phyloP scores from a whole-genome alignment of 768 basidiomycete genomes.

The Boletus rubroflammeus region DNA sequence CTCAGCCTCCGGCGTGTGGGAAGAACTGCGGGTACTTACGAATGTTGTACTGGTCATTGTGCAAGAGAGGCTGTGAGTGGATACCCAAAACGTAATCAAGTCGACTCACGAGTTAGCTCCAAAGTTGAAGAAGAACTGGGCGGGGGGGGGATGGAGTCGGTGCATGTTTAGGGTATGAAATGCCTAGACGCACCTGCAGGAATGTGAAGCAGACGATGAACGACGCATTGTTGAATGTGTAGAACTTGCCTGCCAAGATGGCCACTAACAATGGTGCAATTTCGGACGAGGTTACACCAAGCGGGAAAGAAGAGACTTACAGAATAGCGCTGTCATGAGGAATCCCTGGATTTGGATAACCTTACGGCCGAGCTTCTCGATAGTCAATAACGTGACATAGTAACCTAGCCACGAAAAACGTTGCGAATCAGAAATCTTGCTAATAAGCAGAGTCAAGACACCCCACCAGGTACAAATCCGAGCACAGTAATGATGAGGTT shows the following conservation, averaged over 20 bases:
- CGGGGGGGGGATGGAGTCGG: background rate
- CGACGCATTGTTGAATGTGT: constrained; percentile 47
- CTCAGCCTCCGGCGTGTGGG: background rate
- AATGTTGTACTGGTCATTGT: constrained; percentile 45
- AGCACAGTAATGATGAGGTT: constrained; percentile 70
- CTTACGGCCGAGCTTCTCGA: constrained; percentile 73
- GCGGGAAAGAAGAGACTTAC: constrained; percentile 32
- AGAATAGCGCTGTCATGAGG: constrained; percentile 62
- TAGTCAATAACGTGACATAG: constrained; percentile 63
- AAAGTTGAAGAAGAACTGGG: constrained; percentile 77
- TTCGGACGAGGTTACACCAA: background rate
- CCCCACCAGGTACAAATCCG: constrained; percentile 72
- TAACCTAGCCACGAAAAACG: constrained; percentile 45
- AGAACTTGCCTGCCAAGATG: constrained; percentile 66
- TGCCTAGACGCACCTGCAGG: constrained; percentile 44
- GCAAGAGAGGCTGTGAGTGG: constrained; percentile 1
- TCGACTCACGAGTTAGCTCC: constrained; percentile 60
- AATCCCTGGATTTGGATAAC: constrained; percentile 76
- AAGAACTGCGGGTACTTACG: constrained; percentile 28
- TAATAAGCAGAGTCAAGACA: background rate
- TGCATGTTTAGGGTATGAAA: background rate
- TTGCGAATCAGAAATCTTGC: background rate
- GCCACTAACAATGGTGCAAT: constrained; percentile 40
- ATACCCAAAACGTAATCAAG: background rate
- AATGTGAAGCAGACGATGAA: constrained; percentile 75